Conservation (phyloP, 140 eudicot genomes). For the Anethum foeniculum region DNA sequence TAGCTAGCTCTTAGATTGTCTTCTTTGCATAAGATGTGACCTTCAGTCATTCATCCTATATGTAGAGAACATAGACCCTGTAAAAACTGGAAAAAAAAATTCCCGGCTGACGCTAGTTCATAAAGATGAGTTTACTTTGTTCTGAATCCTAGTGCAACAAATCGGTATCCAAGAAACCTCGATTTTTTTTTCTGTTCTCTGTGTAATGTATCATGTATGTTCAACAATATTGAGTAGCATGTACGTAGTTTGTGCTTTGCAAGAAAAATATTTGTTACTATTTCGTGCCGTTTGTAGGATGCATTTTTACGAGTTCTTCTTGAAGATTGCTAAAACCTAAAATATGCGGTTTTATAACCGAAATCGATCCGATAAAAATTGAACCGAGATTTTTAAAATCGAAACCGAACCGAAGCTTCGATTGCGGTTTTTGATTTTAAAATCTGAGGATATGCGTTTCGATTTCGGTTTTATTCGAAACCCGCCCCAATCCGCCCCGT, state of each 20-base stretch:
- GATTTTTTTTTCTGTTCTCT: not conserved
- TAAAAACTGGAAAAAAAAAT: not conserved
- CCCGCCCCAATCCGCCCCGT: too few relatives aligned
- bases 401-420: too few relatives aligned
- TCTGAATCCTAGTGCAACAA: not conserved
- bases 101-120: not conserved
- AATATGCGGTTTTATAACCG: too few relatives aligned
- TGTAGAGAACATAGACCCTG: not conserved
- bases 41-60: too few relatives aligned
- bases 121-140: not conserved
- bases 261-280: not conserved
- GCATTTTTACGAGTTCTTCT: not conserved
- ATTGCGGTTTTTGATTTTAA: too few relatives aligned
- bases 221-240: not conserved
- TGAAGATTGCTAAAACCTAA: not conserved
- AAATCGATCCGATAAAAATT: too few relatives aligned
- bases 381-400: too few relatives aligned
- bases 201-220: not conserved
- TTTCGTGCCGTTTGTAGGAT: not conserved
- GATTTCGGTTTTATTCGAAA: too few relatives aligned
- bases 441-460: too few relatives aligned
- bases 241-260: not conserved
- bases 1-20: not conserved
- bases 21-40: not conserved
- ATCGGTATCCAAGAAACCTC: not conserved